Evolutionary conservation across 345 rosid species (phyloP), one percentile per base, ranked within the genome.

Genomic region (Carallia pectinifolia): DNA sequence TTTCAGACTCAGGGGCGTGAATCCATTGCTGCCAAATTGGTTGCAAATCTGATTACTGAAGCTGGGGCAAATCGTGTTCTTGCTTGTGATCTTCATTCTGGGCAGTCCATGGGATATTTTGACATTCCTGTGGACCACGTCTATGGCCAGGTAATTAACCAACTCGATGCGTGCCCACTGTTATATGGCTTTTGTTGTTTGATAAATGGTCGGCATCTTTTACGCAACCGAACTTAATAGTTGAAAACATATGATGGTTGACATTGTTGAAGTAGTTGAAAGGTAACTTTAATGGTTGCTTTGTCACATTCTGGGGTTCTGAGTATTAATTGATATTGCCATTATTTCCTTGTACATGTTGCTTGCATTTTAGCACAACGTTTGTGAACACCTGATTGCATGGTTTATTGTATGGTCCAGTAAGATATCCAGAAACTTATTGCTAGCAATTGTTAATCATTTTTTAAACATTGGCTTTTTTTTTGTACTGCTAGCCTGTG

Each of bases 11-110:
- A 94, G 74, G 98, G 98, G 55, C 93, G 97, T 65, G 98, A 89
- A 82, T 91, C 97, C 69, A 94, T 94, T 78, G 97, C 97, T 18
- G 97, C 97, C 69, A 93, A 93, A 84, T 91, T 94, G 76, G 91
- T 91, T 63, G 98, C 98, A 17, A 94, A 94, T 71, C 86, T 94
- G 77, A 87, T 94, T 19, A 94, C 98, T 1, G 88, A 94, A 86
- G 91, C 97, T 6, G 98, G 98, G 66, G 98, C 98, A 65, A 90
- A 91, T 73, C 96, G 96, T 78, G 98, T 94, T 71, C 89, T 94
- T 79, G 95, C 95, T 60, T 91, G 98, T 88, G 98, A 94, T 84
- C 98, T 94, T 78, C 98, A 94, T 74, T 94, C 98, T 8, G 97
- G 98, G 63, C 97, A 91, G 87, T 94, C 98, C 69, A 94, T 94